Conservation (phyloP, 805 yeast species). For the Diddensiella santjacobensis region DNA sequence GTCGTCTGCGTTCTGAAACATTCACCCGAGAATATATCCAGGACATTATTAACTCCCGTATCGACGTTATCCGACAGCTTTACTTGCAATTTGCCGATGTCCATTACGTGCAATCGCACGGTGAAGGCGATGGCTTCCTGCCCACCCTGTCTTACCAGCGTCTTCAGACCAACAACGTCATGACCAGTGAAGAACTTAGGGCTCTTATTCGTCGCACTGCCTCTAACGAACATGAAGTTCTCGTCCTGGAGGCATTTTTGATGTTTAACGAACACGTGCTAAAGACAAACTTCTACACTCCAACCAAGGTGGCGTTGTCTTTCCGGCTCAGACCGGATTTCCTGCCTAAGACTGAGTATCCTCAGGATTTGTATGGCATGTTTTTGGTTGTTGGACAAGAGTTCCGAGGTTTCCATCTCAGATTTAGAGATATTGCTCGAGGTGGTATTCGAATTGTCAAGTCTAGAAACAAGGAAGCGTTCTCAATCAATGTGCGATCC, state of each 20-base stretch:
- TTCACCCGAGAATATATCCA: conserved; percentile 80
- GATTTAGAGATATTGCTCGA: conserved; percentile 95
- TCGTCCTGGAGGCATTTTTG: conserved; percentile 78
- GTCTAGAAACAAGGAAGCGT: conserved; percentile 81
- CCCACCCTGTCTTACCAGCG: conserved; percentile 83
- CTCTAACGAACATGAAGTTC: conserved; percentile 71
- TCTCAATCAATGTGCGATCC: conserved; percentile 76
- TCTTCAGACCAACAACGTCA: conserved; percentile 69
- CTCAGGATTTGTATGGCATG: conserved; percentile 91
- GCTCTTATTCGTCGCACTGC: conserved; percentile 61
- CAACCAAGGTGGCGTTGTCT: conserved; percentile 91
- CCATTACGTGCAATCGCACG: conserved; percentile 66
- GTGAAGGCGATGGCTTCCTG: conserved; percentile 33
- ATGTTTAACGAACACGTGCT: conserved; percentile 81
- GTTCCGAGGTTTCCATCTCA: conserved; percentile 94
- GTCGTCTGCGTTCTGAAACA: conserved; percentile 88
- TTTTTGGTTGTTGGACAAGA: conserved; percentile 94
- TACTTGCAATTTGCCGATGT: conserved; percentile 88
- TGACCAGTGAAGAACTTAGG: conserved; percentile 71
- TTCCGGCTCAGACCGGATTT: conserved; percentile 86
- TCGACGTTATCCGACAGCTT: conserved; percentile 70
- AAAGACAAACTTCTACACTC: conserved; percentile 90
- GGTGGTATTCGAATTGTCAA: conserved; percentile 97
- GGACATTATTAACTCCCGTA: conserved; percentile 68
- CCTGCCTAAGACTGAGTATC: conserved; percentile 82